Evolutionary conservation across 331 rosid species (phyloP).

Genomic region (Phaseolus coccineus): DNA sequence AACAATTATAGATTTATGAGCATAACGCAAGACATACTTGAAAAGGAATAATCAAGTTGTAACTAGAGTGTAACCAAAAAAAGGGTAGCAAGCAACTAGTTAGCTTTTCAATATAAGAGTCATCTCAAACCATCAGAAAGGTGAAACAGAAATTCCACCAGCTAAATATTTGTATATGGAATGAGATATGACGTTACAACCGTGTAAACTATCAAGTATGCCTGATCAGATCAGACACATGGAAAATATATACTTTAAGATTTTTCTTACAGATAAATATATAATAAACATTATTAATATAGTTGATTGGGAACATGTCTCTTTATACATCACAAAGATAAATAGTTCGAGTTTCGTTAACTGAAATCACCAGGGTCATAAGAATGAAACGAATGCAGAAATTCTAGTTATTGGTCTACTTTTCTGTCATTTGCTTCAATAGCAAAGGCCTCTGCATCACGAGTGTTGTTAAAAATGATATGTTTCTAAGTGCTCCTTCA

Average conservation of each 20-base stretch:
- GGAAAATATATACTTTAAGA: neutral
- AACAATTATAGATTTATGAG: neutral
- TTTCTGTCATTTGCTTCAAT: neutral
- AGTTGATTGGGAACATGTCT: neutral
- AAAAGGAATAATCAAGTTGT: slow-evolving; percentile 1
- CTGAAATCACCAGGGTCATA: neutral
- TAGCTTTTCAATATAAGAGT: neutral
- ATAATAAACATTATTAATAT: neutral
- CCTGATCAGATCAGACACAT: neutral
- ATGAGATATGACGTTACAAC: neutral
- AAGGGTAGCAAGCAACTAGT: neutral
- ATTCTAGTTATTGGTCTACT: neutral
- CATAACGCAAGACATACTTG: neutral
- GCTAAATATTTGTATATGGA: neutral
- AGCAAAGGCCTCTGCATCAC: neutral
- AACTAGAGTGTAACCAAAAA: neutral
- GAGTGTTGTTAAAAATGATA: neutral
- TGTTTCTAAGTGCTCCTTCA: slow-evolving; percentile 35
- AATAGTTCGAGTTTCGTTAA: neutral
- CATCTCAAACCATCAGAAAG: neutral
- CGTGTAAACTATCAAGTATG: neutral
- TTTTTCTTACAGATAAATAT: neutral
- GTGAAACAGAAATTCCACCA: neutral
- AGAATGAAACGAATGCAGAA: neutral
- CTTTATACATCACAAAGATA: neutral